Conservation (phyloP, 805 yeast genomes). For the Hyphopichia homilentoma region DNA sequence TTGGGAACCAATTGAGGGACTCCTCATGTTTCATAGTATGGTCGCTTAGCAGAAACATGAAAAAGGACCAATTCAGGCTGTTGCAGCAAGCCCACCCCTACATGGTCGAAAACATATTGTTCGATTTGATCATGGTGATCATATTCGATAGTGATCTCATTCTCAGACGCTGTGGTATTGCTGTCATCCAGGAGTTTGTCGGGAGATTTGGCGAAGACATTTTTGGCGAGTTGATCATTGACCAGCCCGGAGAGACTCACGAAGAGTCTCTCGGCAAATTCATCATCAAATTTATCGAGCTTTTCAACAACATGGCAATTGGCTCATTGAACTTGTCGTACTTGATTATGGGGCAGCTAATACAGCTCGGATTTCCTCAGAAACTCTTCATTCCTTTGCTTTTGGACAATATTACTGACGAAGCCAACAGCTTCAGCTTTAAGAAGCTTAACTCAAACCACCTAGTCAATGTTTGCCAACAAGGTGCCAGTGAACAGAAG, state of each 20-base stretch:
- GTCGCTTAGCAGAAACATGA: conserved; percentile 55
- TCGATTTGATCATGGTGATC: conserved; percentile 46
- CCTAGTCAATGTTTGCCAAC: conserved; percentile 12
- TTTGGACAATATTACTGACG: conserved; percentile 23
- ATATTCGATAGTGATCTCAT: conserved; percentile 72
- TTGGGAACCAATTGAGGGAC: conserved; percentile 75
- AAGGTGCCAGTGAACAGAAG: background rate
- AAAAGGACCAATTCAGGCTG: conserved; percentile 9
- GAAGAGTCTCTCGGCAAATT: conserved; percentile 22
- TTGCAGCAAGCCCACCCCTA: conserved; percentile 1
- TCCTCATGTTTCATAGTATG: conserved; percentile 83
- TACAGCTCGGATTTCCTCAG: conserved; percentile 21
- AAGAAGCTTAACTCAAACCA: conserved; percentile 41
- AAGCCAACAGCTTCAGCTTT: conserved; percentile 33
- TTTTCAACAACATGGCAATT: conserved; percentile 45
- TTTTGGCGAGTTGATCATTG: conserved; percentile 16
- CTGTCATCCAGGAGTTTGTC: conserved; percentile 80
- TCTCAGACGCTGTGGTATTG: conserved; percentile 77
- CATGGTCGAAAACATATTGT: conserved; percentile 18
- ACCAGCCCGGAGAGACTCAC: conserved; percentile 8
- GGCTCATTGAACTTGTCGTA: conserved; percentile 15
- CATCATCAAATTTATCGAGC: conserved; percentile 53
- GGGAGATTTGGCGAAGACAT: conserved; percentile 63
- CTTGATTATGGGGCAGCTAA: conserved; percentile 12
- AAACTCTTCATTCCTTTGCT: conserved; percentile 28